Evolutionary conservation across 371 early-diverging fungal genomes (phyloP).

Genomic region (Mortierella sp.): DNA sequence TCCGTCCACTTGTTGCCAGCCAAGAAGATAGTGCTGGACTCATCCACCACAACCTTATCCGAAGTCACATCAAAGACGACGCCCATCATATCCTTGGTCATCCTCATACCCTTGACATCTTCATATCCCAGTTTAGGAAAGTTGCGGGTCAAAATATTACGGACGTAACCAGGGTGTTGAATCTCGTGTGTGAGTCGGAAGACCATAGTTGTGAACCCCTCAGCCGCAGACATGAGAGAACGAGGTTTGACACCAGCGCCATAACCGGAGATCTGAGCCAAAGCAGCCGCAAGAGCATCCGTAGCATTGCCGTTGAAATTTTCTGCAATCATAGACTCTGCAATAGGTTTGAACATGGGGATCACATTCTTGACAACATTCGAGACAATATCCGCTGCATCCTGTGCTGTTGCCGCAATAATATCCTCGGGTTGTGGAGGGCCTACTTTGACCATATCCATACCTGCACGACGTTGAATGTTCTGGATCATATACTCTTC

Average conservation of each 20-base stretch:
- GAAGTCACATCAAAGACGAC: conserved; percentile 86
- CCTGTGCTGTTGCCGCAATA: conserved; percentile 80
- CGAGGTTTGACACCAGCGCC: conserved; percentile 84
- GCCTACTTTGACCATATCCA: conserved; percentile 81
- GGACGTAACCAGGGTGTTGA: conserved; percentile 85
- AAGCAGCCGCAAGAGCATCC: conserved; percentile 83
- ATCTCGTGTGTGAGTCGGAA: conserved; percentile 73
- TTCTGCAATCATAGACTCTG: conserved; percentile 75
- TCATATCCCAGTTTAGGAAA: conserved; percentile 78
- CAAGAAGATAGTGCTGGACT: conserved; percentile 58
- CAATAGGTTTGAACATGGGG: conserved; percentile 80
- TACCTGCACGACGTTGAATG: conserved; percentile 84
- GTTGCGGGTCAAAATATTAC: conserved; percentile 77
- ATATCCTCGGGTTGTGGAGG: conserved; percentile 94
- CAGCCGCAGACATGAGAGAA: conserved; percentile 84
- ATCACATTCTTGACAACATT: conserved; percentile 80
- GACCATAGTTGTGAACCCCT: conserved; percentile 83
- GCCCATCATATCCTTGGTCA: conserved; percentile 84
- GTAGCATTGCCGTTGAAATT: conserved; percentile 66
- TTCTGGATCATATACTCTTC: conserved; percentile 83
- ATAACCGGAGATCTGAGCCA: conserved; percentile 90
- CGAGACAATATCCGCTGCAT: conserved; percentile 77
- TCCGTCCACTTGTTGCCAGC: conserved; percentile 74
- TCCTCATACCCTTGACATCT: conserved; percentile 81
- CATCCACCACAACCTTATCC: conserved; percentile 72